Evolutionary conservation across 371 early-diverging fungal genomes (phyloP).

Genomic region (Actinomortierella ambigua): DNA sequence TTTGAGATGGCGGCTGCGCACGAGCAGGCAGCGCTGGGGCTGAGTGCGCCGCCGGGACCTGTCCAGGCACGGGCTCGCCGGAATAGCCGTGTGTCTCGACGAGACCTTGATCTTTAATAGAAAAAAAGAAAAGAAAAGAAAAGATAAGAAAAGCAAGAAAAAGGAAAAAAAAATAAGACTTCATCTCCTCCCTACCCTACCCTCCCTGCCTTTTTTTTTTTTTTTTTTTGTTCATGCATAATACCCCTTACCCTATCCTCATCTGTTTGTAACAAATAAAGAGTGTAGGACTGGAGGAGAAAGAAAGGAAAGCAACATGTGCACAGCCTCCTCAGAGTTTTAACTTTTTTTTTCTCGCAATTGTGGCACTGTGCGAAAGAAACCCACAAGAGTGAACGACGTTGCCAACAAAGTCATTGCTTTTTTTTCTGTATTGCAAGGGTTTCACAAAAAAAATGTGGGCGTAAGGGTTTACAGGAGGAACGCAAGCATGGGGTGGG

Average conservation of each 20-base stretch:
- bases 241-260: too few species aligned
- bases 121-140: slow-evolving; percentile 2
- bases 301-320: slow-evolving; percentile 4
- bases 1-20: background rate
- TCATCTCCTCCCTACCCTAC: slow-evolving; percentile 2
- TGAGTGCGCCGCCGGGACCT: background rate
- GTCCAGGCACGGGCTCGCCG: background rate
- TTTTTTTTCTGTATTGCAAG: too few species aligned
- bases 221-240: too few species aligned
- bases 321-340: background rate
- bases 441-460: too few species aligned
- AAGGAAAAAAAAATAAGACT: slow-evolving; percentile 7
- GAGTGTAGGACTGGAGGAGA: background rate
- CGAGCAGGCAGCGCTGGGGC: background rate
- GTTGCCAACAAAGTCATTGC: too few species aligned
- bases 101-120: background rate
- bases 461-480: too few species aligned
- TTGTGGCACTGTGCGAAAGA: too few species aligned
- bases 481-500: too few species aligned
- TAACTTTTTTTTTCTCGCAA: too few species aligned
- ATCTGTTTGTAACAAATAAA: too few species aligned
- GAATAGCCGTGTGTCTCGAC: background rate
- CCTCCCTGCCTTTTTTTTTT: too few species aligned
- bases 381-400: too few species aligned
- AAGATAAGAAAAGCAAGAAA: slow-evolving; percentile 20